Evolutionary conservation across 176 grass and related monocot genomes (phyloP), one percentile per base, ranked within the genome.

Genomic region (Ananas comosus): DNA sequence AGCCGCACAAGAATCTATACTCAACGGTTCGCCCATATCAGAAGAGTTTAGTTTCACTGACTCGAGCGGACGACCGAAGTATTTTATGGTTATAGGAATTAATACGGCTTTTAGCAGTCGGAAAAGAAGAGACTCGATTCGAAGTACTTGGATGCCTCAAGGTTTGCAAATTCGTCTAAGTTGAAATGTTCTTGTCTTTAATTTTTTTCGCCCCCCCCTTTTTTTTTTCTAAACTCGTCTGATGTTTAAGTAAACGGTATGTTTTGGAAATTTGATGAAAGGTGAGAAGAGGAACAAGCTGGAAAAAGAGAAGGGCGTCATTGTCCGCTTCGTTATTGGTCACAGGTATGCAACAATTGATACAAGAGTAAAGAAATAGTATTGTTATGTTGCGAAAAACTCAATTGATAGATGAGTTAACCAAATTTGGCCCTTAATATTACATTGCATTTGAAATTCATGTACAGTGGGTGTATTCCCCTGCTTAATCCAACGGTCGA

Each of bases 141-240:
- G 94, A 18, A 83, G 90, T 33, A 88, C 94, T 65, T 99, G 94
- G 94, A 99, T 99, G 94, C 94, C 87, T 72, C 94, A 93, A 88
- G 94, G 94, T 99, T 61, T 61, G 16, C 56, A 61, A 61, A 4
- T 22, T 61, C 1, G 21, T 61, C 17, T 10, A 7, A 61, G 21
- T 22, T 19, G 9, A 9, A 61, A 18, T 61, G 2, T 22, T 61
- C 11, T 18, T 16, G 16, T 61, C 56, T 18, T 61, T 17, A 58
- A 3, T n/a, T 58, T 17, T 58, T 58, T 4, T 9, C 1, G 16
- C 14, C 18, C 13, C 1, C 6, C 14, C 18, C 13, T 58, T 16
- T 0, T 17, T 61, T 59, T 59, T 22, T 18, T 1, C 56, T 61
- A 11, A 61, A 61, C 7, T 42, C 7, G 56, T 18, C 25, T 71